phyloP scores from a whole-genome alignment of 768 basidiomycete species.

The Auriscalpium orientale region DNA sequence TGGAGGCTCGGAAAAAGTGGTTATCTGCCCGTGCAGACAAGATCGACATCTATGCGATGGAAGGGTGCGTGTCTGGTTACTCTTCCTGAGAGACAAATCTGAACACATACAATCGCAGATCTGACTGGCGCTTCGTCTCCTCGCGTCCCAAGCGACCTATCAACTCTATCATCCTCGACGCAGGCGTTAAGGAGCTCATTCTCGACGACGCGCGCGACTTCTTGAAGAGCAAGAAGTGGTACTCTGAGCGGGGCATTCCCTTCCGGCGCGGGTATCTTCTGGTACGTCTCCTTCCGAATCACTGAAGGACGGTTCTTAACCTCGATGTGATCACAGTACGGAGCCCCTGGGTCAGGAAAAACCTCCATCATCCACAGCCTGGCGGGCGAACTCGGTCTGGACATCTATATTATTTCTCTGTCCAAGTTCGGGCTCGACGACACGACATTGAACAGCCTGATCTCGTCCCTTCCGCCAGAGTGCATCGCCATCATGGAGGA shows the following conservation, averaged over 20 bases:
- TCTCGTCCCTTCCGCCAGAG: constrained; percentile 55
- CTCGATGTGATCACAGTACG: constrained; percentile 34
- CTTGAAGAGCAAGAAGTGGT: constrained; percentile 62
- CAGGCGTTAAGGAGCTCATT: constrained; percentile 56
- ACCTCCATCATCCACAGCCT: constrained; percentile 71
- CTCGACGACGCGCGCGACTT: constrained; percentile 69
- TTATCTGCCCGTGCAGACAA: constrained; percentile 4
- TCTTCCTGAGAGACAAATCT: neutral
- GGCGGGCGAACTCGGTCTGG: constrained; percentile 69
- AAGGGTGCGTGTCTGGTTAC: constrained; percentile 23
- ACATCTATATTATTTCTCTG: constrained; percentile 68
- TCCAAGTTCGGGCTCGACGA: constrained; percentile 61
- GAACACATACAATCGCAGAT: constrained; percentile 3
- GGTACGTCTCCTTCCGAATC: constrained; percentile 19
- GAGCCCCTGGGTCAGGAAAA: constrained; percentile 72
- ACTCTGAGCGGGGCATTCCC: constrained; percentile 65
- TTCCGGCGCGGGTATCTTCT: constrained; percentile 78
- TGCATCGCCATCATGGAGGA: constrained; percentile 82
- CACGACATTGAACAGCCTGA: constrained; percentile 44
- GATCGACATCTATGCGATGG: constrained; percentile 38
- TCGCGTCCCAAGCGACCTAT: constrained; percentile 59
- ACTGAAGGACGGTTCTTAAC: neutral
- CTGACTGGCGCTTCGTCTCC: constrained; percentile 48
- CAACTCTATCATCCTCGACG: constrained; percentile 62
- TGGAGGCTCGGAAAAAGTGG: constrained; percentile 11